Percentiles rank a stretch among this genome's conserved stretches.
Evolutionary conservation across 192 early-diverging fungal species (phyloP).

Genomic region (Gonapodya sp.): DNA sequence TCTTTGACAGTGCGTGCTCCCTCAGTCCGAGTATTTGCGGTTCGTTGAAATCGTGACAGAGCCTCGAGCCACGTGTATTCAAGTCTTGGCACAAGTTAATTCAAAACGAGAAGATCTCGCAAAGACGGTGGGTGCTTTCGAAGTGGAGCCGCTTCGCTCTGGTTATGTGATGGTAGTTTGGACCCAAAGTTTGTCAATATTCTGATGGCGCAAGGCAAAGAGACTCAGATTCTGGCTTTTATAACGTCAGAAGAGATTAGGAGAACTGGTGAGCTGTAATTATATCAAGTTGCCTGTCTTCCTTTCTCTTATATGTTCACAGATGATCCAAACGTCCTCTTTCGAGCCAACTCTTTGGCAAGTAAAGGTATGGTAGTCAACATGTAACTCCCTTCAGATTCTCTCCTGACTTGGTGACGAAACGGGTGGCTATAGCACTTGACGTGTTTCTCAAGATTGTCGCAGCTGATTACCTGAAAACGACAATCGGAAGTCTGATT

Average conservation of each 20-base stretch:
- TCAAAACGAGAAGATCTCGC: not conserved
- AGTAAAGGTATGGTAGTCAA: conserved; percentile 25
- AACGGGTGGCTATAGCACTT: too few relatives aligned
- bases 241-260: conserved; percentile 27
- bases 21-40: not conserved
- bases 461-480: conserved; percentile 30
- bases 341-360: conserved; percentile 44
- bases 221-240: conserved; percentile 22
- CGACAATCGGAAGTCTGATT: conserved; percentile 25
- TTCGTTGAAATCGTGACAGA: not conserved
- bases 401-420: too few relatives aligned
- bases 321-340: conserved; percentile 45
- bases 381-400: not conserved
- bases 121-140: not conserved
- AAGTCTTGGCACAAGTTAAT: not conserved
- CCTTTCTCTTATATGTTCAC: conserved; percentile 8
- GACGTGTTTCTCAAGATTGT: conserved; percentile 49
- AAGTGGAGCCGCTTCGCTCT: too few relatives aligned
- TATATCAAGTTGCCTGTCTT: conserved; percentile 13
- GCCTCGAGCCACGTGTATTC: not conserved
- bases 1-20: not conserved
- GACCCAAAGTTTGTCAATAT: conserved; percentile 22
- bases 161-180: too few relatives aligned
- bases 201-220: conserved; percentile 21
- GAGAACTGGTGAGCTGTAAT: conserved; percentile 19